Evolutionary conservation across 139 green algal genomes (phyloP), one percentile per base, ranked within the genome.

Genomic region (Nannochloris sp.): DNA sequence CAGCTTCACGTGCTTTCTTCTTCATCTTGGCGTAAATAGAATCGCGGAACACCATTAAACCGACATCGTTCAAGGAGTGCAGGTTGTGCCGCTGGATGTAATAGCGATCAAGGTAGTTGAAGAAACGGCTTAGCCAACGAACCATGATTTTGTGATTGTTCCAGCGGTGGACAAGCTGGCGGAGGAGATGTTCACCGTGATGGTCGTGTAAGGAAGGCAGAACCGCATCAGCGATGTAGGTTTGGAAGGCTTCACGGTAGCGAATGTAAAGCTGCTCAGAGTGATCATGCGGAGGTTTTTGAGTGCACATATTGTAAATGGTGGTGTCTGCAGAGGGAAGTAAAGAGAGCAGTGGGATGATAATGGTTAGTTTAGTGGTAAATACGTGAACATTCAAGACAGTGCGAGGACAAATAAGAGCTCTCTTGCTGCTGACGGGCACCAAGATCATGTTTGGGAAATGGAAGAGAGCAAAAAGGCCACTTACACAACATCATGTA

Each of bases 81-180:
- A 98, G 75, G 13, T 83, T 86, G 66, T 97, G 90, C 6, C 95
- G 82, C 37, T 86, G 65, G 33, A 99, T 89, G 77, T 97, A 99
- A 83, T 99, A 99, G 67, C 95, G 82, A 77, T 99, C 95, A 3
- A 99, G 76, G 71, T 99, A 99, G 74, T 98, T 97, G 88, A 99
- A 99, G 78, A 99, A 97, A 24, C 89, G 80, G 0, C 85, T 95
- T 31, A 99, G 79, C 92, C 92, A 98, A 13, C 93, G 82, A 7
- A 98, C 90, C 95, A 99, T 98, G 53, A 98, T 51, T 70, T 97
- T 96, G 84, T 98, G 95, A 80, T 98, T 98, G 46, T 85, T 64
- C 95, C 95, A 99, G 1, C 92, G 75, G 51, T 82, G 69, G 25
- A 85, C 78, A 25, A 99, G 81, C 83, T 97, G 87, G 33, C 79